phyloP scores from a whole-genome alignment of 345 rosid genomes.

The Fremontodendron californicum region DNA sequence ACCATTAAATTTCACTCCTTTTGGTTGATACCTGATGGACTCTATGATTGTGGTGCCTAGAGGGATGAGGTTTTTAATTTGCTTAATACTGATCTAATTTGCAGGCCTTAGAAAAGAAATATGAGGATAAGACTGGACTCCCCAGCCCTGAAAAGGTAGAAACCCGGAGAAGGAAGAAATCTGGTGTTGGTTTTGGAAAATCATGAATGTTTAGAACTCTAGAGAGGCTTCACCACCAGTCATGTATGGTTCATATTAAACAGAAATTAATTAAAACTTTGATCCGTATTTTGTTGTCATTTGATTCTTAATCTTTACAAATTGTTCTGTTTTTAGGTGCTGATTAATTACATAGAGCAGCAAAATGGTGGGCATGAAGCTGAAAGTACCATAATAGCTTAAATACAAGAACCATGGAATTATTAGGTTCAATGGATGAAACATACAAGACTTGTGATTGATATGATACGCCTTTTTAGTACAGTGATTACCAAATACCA shows the following conservation, averaged over 20 bases:
- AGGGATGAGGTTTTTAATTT: too few relatives aligned
- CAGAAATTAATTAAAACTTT: not conserved
- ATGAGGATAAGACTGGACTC: slow-evolving; percentile 67
- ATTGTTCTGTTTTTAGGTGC: not conserved
- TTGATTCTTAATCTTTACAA: not conserved
- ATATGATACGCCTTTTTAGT: not conserved
- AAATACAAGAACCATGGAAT: not conserved
- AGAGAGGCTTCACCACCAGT: slow-evolving; percentile 26
- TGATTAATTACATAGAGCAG: not conserved
- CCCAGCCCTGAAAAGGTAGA: slow-evolving; percentile 78
- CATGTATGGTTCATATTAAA: slow-evolving; percentile 5
- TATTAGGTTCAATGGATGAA: not conserved
- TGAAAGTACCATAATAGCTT: not conserved
- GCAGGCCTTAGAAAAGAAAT: slow-evolving; percentile 79
- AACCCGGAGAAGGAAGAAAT: slow-evolving; percentile 46
- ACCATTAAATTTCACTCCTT: not conserved
- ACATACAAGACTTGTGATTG: not conserved
- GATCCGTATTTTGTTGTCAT: not conserved
- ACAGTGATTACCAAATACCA: too few relatives aligned
- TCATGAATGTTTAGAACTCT: slow-evolving; percentile 40
- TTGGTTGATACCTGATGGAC: too few relatives aligned
- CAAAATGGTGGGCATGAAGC: not conserved
- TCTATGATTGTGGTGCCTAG: too few relatives aligned
- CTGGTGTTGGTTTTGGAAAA: slow-evolving; percentile 83
- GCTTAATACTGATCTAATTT: slow-evolving; percentile 22